A percentile compares a stretch with the other conserved stretches of the same genome.
Conservation (phyloP, 805 yeast species). For the Metschnikowia picachoensis region DNA sequence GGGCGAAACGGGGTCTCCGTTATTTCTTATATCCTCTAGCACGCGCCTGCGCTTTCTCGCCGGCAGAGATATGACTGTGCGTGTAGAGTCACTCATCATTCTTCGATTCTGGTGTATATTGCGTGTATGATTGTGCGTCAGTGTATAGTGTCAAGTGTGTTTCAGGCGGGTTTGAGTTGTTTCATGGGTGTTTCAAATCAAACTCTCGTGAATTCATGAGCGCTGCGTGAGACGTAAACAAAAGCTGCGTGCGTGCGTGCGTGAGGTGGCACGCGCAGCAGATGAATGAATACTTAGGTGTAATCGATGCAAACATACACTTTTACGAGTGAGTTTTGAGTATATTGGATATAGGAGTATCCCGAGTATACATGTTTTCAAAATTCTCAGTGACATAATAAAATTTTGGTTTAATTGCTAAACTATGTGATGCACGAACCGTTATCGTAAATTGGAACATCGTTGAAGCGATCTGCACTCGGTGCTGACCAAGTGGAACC, state of each 20-base stretch:
- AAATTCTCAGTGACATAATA: no score
- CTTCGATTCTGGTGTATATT: neutral
- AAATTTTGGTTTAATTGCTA: no score
- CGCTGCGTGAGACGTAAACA: neutral
- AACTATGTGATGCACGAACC: no score
- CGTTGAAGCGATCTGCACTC: no score
- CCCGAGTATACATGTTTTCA: no score
- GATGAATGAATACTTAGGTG: no score
- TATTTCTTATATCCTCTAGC: conserved; percentile 16
- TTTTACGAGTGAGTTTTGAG: no score
- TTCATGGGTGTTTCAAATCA: conserved; percentile 3
- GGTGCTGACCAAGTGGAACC: no score
- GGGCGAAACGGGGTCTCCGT: conserved; percentile 11
- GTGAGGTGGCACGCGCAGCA: neutral
- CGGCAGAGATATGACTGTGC: conserved; percentile 3
- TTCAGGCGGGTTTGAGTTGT: conserved; percentile 1
- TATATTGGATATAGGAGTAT: no score
- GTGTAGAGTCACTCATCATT: neutral
- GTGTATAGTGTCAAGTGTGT: conserved; percentile 1
- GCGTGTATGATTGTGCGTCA: neutral
- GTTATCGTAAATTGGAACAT: no score
- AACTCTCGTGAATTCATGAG: neutral
- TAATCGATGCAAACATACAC: no score
- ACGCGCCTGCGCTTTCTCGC: conserved; percentile 17
- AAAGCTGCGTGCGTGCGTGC: neutral